phyloP scores from a whole-genome alignment of 768 basidiomycete species.

The Myochromella boudieri region DNA sequence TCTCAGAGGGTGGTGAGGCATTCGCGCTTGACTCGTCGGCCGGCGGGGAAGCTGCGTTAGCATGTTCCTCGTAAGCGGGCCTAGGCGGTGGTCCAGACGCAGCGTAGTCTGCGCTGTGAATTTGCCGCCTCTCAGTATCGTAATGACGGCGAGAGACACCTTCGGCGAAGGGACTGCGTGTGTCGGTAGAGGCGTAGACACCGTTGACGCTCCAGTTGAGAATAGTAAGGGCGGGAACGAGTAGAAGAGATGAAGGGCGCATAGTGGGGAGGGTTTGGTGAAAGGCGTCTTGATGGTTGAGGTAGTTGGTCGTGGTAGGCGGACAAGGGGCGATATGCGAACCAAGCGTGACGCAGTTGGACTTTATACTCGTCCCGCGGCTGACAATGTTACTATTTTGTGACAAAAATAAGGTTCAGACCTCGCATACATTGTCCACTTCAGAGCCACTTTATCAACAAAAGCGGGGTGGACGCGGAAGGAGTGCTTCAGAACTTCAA shows the following conservation, averaged over 20 bases:
- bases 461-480: no score
- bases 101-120: slow-evolving; percentile 17
- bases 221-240: slow-evolving; percentile 13
- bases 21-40: background rate
- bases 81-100: background rate
- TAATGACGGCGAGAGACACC: background rate
- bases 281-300: background rate
- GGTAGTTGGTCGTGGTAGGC: background rate
- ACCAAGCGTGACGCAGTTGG: no score
- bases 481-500: no score
- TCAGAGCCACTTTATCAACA: no score
- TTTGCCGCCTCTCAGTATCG: slow-evolving; percentile 3
- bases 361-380: no score
- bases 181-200: slow-evolving; percentile 5
- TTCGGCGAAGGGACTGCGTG: background rate
- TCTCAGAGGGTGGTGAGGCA: no score
- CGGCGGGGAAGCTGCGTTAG: background rate
- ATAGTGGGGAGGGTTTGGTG: slow-evolving; percentile 1
- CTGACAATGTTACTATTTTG: no score
- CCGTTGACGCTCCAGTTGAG: slow-evolving; percentile 13
- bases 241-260: slow-evolving; percentile 10
- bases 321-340: no score
- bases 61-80: background rate
- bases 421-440: no score
- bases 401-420: no score